Percentiles rank a stretch among this genome's conserved stretches.
phyloP scores from a whole-genome alignment of 129 eudicot species.

The Dittrichia graveolens region DNA sequence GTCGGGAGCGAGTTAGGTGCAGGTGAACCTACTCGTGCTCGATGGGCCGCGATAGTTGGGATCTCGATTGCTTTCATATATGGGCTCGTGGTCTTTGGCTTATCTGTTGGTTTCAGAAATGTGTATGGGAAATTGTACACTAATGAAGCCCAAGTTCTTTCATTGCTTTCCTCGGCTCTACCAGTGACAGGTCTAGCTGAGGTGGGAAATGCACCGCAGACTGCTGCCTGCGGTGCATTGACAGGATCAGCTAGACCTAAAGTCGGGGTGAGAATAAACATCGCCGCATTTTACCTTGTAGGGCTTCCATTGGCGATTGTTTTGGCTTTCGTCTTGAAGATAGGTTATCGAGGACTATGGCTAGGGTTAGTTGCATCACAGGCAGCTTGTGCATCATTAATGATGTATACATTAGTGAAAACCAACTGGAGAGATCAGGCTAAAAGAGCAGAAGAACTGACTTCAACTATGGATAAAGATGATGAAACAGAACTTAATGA shows the following conservation, averaged over 20 bases:
- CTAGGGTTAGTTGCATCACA: constrained; percentile 79
- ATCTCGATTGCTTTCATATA: constrained; percentile 39
- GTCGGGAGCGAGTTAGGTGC: constrained; percentile 90
- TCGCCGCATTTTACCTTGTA: constrained; percentile 72
- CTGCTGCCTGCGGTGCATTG: constrained; percentile 77
- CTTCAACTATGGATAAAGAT: constrained; percentile 43
- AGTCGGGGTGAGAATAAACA: constrained; percentile 61
- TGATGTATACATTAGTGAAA: constrained; percentile 56
- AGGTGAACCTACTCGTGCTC: constrained; percentile 57
- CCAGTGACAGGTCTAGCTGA: constrained; percentile 77
- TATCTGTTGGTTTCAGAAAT: constrained; percentile 44
- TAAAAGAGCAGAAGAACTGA: constrained; percentile 71
- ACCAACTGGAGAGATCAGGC: constrained; percentile 84
- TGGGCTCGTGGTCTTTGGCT: constrained; percentile 53
- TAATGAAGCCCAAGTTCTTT: constrained; percentile 50
- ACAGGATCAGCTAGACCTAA: constrained; percentile 85
- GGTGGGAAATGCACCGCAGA: constrained; percentile 75
- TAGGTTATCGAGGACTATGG: constrained; percentile 82
- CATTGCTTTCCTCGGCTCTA: constrained; percentile 48
- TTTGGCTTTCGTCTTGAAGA: constrained; percentile 51
- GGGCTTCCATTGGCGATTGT: constrained; percentile 68
- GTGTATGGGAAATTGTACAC: constrained; percentile 76
- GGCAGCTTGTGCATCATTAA: constrained; percentile 55
- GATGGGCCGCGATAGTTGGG: constrained; percentile 48
- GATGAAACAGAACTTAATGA: constrained; percentile 50